Evolutionary conservation across 345 rosid genomes (phyloP).

Genomic region (Rhizophora mangle): DNA sequence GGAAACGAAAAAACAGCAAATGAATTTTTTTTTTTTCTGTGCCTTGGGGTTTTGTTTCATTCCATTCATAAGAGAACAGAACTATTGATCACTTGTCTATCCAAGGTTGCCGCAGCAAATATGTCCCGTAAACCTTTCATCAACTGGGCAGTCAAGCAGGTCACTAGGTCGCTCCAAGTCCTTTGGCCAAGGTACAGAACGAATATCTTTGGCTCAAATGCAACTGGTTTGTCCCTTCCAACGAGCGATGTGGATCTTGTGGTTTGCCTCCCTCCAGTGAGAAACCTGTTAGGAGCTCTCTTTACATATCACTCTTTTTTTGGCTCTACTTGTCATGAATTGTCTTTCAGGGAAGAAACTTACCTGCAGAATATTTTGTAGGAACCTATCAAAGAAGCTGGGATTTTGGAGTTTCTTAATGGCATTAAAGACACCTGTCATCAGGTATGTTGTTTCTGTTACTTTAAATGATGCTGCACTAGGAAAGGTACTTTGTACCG

Average conservation of each 20-base stretch:
- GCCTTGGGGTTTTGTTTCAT: conserved; percentile 7
- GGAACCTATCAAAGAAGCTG: conserved; percentile 99
- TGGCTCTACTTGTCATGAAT: no score
- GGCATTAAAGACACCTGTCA: conserved; percentile 99
- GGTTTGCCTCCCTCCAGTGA: no score
- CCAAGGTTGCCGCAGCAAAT: conserved; percentile 79
- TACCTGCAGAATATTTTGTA: no score
- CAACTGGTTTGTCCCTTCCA: no score
- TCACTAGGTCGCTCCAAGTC: conserved; percentile 90
- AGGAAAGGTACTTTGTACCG: no score
- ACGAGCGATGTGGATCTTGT: no score
- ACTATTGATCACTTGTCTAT: conserved; percentile 23
- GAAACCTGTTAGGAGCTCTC: no score
- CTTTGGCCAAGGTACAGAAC: conserved; percentile 97
- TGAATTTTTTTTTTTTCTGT: not conserved
- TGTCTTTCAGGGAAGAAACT: no score
- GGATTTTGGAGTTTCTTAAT: conserved; percentile 98
- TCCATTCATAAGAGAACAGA: not conserved
- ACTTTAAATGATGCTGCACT: conserved; percentile 3
- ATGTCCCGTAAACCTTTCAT: conserved; percentile 81
- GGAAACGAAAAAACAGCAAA: not conserved
- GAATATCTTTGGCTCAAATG: no score
- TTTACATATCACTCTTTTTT: no score
- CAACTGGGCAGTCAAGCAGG: conserved; percentile 95
- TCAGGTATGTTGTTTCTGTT: conserved; percentile 52